Percentiles rank a stretch among this genome's conserved stretches.
phyloP scores from a whole-genome alignment of 2,329 filamentous ascomycete genomes.

The Fusarium anthophilum region DNA sequence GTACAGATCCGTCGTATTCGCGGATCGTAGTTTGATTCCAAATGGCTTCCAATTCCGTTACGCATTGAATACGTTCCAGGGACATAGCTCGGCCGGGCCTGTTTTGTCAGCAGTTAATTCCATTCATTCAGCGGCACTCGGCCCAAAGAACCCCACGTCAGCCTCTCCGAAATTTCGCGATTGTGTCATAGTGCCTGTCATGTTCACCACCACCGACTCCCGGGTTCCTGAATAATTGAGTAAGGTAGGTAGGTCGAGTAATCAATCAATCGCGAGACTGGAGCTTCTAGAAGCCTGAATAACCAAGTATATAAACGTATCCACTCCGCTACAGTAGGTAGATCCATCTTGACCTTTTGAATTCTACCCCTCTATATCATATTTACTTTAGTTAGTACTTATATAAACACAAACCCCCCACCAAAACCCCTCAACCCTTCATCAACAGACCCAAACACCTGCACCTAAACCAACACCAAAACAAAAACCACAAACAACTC shows the following conservation, averaged over 20 bases:
- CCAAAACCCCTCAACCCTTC: slow-evolving; percentile 31
- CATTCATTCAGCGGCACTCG: slow-evolving; percentile 23
- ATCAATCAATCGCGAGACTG: slow-evolving; percentile 5
- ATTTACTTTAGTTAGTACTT: not conserved
- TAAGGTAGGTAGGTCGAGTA: not conserved
- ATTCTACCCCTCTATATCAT: slow-evolving; percentile 10
- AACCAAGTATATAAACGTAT: slow-evolving; percentile 12
- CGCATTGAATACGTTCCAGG: not conserved
- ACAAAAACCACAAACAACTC: not conserved
- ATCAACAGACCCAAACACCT: not conserved
- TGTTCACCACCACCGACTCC: slow-evolving; percentile 35
- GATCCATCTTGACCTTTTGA: slow-evolving; percentile 1
- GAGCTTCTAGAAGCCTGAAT: slow-evolving; percentile 10
- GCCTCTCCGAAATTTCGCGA: slow-evolving; percentile 16
- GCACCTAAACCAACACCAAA: not conserved
- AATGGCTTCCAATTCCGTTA: slow-evolving; percentile 5
- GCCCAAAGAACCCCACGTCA: slow-evolving; percentile 17
- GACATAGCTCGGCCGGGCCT: not conserved
- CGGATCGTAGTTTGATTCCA: slow-evolving; percentile 29
- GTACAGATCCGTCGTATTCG: slow-evolving; percentile 22
- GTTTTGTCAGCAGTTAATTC: slow-evolving; percentile 33
- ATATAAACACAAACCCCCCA: slow-evolving; percentile 18
- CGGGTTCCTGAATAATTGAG: not conserved
- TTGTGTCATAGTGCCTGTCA: slow-evolving; percentile 39
- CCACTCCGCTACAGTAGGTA: slow-evolving; percentile 19